Conservation (phyloP, 2,329 filamentous ascomycete genomes). For the Amphichorda felina region DNA sequence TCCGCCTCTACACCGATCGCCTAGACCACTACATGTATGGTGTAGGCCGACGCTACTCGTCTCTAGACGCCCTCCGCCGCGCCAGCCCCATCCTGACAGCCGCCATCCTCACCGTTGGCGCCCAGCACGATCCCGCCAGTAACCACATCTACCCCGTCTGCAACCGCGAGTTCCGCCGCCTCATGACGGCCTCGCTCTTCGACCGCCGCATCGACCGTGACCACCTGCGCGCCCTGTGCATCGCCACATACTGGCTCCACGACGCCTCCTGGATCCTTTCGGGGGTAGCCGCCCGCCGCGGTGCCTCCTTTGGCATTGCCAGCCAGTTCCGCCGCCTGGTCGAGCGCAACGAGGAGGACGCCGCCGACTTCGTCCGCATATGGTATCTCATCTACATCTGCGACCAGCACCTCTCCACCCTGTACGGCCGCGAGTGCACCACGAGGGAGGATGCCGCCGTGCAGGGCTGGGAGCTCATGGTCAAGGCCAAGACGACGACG, state of each 20-base stretch:
- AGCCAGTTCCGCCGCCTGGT: constrained; percentile 27
- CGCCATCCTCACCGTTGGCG: constrained; percentile 43
- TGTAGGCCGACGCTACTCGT: constrained; percentile 34
- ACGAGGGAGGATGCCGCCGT: constrained; percentile 46
- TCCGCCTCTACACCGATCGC: constrained; percentile 34
- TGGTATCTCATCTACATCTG: constrained; percentile 52
- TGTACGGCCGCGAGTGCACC: constrained; percentile 45
- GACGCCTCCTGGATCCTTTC: constrained; percentile 52
- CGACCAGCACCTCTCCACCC: constrained; percentile 48
- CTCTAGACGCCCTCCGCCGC: constrained; percentile 37
- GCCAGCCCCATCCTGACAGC: constrained; percentile 42
- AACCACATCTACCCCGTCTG: constrained; percentile 35
- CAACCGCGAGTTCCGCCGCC: constrained; percentile 39
- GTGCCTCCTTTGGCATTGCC: constrained; percentile 31
- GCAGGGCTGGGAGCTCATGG: constrained; percentile 42
- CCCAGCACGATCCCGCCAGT: constrained; percentile 41
- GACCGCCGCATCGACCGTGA: constrained; percentile 26
- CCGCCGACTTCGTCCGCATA: constrained; percentile 40
- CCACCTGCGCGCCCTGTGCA: constrained; percentile 45
- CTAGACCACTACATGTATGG: constrained; percentile 39
- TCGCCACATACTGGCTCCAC: constrained; percentile 51
- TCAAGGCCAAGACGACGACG: constrained; percentile 32
- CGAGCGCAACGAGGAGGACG: constrained; percentile 23
- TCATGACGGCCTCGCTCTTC: constrained; percentile 34
- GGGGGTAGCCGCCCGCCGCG: constrained; percentile 37